Percentiles rank a stretch among this genome's conserved stretches.
Conservation (phyloP, 441 rosid species). For the Adansonia madagascariensis region DNA sequence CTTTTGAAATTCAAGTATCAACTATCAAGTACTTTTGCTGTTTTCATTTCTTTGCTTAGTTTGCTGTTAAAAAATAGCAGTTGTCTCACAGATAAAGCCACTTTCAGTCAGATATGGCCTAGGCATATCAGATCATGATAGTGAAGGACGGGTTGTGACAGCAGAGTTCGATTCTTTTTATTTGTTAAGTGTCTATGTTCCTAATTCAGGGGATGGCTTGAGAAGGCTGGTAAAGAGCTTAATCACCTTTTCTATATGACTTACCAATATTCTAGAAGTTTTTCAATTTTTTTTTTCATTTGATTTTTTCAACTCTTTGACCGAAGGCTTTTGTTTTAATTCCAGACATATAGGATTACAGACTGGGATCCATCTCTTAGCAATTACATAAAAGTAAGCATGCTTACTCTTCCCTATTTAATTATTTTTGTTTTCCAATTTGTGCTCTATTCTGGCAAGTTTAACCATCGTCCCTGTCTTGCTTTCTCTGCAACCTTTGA, state of each 20-base stretch:
- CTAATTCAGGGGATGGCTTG: slow-evolving; percentile 97
- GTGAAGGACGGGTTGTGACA: slow-evolving; percentile 86
- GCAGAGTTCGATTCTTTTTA: slow-evolving; percentile 87
- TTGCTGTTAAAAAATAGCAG: slow-evolving; percentile 19
- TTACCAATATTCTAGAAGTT: slow-evolving; percentile 4
- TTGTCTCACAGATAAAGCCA: slow-evolving; percentile 76
- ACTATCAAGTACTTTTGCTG: not conserved
- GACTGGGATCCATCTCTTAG: slow-evolving; percentile 89
- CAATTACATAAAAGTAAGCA: slow-evolving; percentile 76
- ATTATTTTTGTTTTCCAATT: slow-evolving; percentile 5
- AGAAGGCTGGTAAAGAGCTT: slow-evolving; percentile 74
- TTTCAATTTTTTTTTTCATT: slow-evolving; percentile 6
- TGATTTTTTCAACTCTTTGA: slow-evolving; percentile 20
- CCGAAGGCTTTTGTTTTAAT: slow-evolving; percentile 30
- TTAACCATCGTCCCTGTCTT: not conserved
- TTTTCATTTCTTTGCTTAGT: not conserved
- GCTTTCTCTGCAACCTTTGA: not conserved
- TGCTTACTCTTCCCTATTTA: slow-evolving; percentile 5
- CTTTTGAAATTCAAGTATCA: slow-evolving; percentile 20
- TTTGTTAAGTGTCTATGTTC: slow-evolving; percentile 71
- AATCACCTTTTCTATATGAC: slow-evolving; percentile 15
- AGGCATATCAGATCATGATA: slow-evolving; percentile 78
- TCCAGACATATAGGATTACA: slow-evolving; percentile 69
- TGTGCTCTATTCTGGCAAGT: slow-evolving; percentile 6
- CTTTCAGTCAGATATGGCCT: slow-evolving; percentile 81